phyloP scores from a whole-genome alignment of 1,284 basidiomycete genomes.

The Pascua guehoae region DNA sequence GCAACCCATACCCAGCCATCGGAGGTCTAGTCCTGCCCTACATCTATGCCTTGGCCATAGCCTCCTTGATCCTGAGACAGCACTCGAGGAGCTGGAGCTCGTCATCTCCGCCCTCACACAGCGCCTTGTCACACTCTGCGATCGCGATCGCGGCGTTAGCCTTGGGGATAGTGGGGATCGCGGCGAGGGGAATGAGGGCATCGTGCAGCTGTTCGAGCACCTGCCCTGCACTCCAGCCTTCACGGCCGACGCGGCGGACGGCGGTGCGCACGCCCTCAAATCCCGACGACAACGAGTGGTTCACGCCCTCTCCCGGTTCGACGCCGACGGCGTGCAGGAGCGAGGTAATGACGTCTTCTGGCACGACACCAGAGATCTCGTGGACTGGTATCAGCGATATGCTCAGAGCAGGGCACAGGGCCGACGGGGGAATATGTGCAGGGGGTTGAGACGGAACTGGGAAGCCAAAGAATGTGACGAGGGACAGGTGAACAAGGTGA shows the following conservation, averaged over 20 bases:
- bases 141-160: slow-evolving; percentile 76
- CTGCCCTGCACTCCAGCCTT: slow-evolving; percentile 91
- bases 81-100: slow-evolving; percentile 91
- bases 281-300: slow-evolving; percentile 56
- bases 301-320: slow-evolving; percentile 54
- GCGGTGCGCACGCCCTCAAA: slow-evolving; percentile 71
- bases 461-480: too few species aligned
- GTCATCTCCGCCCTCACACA: slow-evolving; percentile 97
- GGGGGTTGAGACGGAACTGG: background rate
- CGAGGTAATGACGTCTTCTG: slow-evolving; percentile 64
- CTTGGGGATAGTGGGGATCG: slow-evolving; percentile 76
- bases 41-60: slow-evolving; percentile 38
- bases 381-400: slow-evolving; percentile 57
- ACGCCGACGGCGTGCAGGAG: slow-evolving; percentile 75
- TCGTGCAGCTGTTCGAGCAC: slow-evolving; percentile 92
- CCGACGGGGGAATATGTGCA: background rate
- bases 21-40: too few species aligned
- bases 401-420: background rate
- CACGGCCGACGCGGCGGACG: slow-evolving; percentile 71
- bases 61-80: slow-evolving; percentile 71
- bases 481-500: too few species aligned
- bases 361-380: slow-evolving; percentile 96
- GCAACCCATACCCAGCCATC: too few species aligned
- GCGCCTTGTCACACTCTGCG: slow-evolving; percentile 92
- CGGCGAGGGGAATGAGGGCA: slow-evolving; percentile 74